Evolutionary conservation across 768 basidiomycete species (phyloP).

Genomic region (Boletus rubescentipes): DNA sequence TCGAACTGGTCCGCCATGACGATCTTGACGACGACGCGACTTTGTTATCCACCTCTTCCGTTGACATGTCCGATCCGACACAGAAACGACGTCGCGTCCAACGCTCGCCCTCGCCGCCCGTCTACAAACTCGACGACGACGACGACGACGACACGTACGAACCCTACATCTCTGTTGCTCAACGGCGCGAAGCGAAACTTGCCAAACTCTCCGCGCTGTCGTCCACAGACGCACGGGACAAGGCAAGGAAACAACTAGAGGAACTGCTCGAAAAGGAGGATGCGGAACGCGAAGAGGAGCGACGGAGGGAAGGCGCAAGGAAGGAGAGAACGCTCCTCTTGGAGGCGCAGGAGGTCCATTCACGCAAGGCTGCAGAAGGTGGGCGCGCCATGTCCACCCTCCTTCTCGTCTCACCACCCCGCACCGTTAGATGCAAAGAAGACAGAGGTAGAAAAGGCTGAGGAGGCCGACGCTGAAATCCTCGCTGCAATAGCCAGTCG

Average conservation of each 20-base stretch:
- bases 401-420: conserved; percentile 16
- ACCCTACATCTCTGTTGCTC: conserved; percentile 84
- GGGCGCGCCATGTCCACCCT: conserved; percentile 11
- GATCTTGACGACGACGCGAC: conserved; percentile 1
- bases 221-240: conserved; percentile 49
- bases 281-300: conserved; percentile 77
- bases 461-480: conserved; percentile 89
- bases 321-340: conserved; percentile 85
- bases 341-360: conserved; percentile 95
- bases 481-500: conserved; percentile 88
- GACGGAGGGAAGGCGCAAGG: conserved; percentile 67
- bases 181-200: conserved; percentile 79
- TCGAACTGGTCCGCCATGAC: conserved; percentile 45
- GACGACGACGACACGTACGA: conserved; percentile 66
- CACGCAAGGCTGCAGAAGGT: conserved; percentile 81
- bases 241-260: conserved; percentile 48
- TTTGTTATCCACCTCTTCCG: background rate
- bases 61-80: conserved; percentile 30
- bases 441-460: conserved; percentile 78
- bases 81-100: conserved; percentile 52
- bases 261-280: conserved; percentile 65
- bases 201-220: conserved; percentile 70
- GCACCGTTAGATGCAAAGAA: conserved; percentile 71
- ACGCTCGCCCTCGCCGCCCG: conserved; percentile 57
- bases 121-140: conserved; percentile 63